Evolutionary conservation across 169 alveolate genomes (phyloP).

Genomic region (Eimeria sp.): DNA sequence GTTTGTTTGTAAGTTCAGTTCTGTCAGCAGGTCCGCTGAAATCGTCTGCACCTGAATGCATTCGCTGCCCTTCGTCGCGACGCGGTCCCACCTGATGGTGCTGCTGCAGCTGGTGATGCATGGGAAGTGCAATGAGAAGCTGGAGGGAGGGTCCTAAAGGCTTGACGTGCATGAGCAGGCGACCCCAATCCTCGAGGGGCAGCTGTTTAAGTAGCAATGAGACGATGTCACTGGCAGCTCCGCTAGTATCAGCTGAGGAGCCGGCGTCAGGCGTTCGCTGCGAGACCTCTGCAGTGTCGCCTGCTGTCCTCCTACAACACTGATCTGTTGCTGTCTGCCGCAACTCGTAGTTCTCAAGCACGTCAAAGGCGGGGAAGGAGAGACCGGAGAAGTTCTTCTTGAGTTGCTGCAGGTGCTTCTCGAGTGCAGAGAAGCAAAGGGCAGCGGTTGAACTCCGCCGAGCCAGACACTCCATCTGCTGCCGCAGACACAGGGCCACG

Average conservation of each 20-base stretch:
- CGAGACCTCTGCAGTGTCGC: neutral
- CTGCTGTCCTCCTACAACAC: neutral
- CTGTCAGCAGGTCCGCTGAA: neutral
- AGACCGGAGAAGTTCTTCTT: no score
- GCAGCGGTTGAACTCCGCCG: conserved; percentile 21
- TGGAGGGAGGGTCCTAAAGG: conserved; percentile 45
- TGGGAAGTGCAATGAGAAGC: conserved; percentile 60
- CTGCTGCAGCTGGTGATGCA: conserved; percentile 30
- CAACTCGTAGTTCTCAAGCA: conserved; percentile 39
- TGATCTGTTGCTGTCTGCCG: neutral
- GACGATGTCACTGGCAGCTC: neutral
- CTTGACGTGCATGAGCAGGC: conserved; percentile 10
- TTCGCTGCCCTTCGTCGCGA: neutral
- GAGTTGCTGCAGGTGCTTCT: conserved; percentile 19
- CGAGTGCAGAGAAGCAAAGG: conserved; percentile 22
- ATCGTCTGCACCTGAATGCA: neutral
- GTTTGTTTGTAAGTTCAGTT: neutral
- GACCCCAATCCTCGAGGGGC: conserved; percentile 29
- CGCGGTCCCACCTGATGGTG: neutral
- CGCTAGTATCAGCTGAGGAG: neutral
- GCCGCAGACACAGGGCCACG: conserved; percentile 33
- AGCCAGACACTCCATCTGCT: conserved; percentile 23
- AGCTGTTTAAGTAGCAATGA: conserved; percentile 22
- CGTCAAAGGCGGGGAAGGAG: conserved; percentile 41
- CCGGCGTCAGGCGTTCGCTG: neutral